Conservation (phyloP, 2,329 filamentous ascomycete genomes). For the Endoconidiophora laricicola region DNA sequence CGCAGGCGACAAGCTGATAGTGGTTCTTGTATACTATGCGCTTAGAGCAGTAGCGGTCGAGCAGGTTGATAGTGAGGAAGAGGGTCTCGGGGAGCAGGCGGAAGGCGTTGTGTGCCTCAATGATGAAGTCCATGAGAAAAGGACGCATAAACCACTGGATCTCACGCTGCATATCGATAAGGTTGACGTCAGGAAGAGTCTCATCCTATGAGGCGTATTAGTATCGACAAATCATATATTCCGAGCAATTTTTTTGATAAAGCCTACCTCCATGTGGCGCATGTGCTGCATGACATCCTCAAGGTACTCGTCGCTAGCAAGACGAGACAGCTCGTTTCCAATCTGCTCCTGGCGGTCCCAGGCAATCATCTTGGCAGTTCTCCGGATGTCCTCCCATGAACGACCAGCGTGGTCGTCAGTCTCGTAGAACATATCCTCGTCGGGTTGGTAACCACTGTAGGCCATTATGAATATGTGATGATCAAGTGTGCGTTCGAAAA, state of each 20-base stretch:
- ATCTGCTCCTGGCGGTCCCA: conserved; percentile 76
- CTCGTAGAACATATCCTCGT: conserved; percentile 37
- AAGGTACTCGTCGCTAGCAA: conserved; percentile 78
- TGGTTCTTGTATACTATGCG: conserved; percentile 98
- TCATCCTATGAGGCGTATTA: conserved; percentile 35
- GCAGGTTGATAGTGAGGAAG: conserved; percentile 88
- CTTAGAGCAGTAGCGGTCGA: conserved; percentile 95
- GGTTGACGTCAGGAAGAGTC: conserved; percentile 87
- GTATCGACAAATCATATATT: neutral
- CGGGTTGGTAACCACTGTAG: conserved; percentile 21
- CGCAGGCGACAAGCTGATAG: conserved; percentile 94
- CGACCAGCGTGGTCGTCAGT: conserved; percentile 31
- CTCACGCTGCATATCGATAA: conserved; percentile 97
- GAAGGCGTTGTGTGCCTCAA: conserved; percentile 93
- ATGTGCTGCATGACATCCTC: conserved; percentile 91
- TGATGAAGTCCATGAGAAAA: conserved; percentile 92
- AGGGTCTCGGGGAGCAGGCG: conserved; percentile 85
- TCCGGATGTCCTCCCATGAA: conserved; percentile 49
- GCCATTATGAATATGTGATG: conserved; percentile 27
- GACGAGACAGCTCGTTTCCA: conserved; percentile 70
- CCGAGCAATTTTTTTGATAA: neutral
- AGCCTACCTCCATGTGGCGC: conserved; percentile 71
- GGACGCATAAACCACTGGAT: conserved; percentile 99
- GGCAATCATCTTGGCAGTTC: conserved; percentile 62
- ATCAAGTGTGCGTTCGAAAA: conserved; percentile 19